These are phyloP conservation scores for Hypomontagnella monticulosa DNA, from an alignment of 495 filamentous ascomycete genomes.

Conservation along the genomic window DNA sequence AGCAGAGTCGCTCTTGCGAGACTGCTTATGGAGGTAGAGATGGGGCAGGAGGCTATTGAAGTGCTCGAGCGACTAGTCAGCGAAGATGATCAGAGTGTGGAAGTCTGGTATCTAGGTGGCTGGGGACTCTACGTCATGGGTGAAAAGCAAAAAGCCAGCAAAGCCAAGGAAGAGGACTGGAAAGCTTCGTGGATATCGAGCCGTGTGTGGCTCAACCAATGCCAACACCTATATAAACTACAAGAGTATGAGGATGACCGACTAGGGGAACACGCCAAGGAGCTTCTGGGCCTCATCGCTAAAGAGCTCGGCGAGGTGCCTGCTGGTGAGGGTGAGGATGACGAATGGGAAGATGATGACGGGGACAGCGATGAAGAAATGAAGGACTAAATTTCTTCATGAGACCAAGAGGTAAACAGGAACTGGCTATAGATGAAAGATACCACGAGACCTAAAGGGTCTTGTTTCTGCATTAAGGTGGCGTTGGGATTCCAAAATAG, in stretches of 20 bases:
- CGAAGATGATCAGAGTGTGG: constrained; percentile 93
- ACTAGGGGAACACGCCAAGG: constrained; percentile 70
- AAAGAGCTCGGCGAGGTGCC: constrained; percentile 63
- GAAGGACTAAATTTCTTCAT: constrained; percentile 14
- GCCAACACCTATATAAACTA: constrained; percentile 65
- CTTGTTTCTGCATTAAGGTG: constrained; percentile 35
- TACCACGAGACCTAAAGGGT: constrained; percentile 37
- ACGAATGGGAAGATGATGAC: constrained; percentile 63
- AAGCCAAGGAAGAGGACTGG: constrained; percentile 52
- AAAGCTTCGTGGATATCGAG: constrained; percentile 64
- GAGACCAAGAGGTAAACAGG: constrained; percentile 38
- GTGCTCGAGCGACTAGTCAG: constrained; percentile 83
- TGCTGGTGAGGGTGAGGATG: constrained; percentile 59
- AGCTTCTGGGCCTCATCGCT: constrained; percentile 66
- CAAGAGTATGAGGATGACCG: constrained; percentile 79
- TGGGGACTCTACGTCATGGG: constrained; percentile 86
- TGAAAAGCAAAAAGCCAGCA: constrained; percentile 65
- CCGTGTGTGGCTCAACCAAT: constrained; percentile 68
- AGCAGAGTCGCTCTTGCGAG: constrained; percentile 83
- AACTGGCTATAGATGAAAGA: constrained; percentile 38
- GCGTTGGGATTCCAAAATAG: constrained; percentile 45
- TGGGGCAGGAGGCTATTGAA: constrained; percentile 84
- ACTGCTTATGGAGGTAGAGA: constrained; percentile 86
- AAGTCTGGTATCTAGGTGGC: constrained; percentile 96
- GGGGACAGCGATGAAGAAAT: constrained; percentile 55